Base-by-base conservation (phyloP, 257 asterid species). In the Petunia axillaris region DNA sequence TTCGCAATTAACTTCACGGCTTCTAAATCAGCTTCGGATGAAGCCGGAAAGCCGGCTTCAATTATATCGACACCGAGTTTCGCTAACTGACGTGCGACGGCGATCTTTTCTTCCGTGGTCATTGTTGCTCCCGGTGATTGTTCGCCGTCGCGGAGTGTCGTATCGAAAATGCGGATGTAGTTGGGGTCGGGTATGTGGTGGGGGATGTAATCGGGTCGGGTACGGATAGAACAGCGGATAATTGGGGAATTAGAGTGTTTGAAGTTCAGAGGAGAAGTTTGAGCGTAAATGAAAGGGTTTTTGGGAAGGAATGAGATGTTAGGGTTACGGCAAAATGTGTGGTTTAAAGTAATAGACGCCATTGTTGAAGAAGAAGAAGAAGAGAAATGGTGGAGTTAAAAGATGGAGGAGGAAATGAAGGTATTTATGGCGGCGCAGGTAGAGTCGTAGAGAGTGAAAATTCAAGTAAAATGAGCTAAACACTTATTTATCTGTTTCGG, bases 101-200 rank as follows among this genome's bases (percentile, higher is more conserved):
- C 95, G 10, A 95, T 91, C 89, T 95, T 95, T 89, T 95, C 97
- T 83, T 93, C 88, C 9, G 93, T 89, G 62, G 98, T 95, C 96
- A 95, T 94, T 68, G 98, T 95, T 80, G 99, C 99, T 8, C 98
- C 99, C 15, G 99, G 99, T 5, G 99, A 95, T 85, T 95, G 99
- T 79, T 95, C 99, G 40, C 99, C 99, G 81, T 95, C 99, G 16
- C 99, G 96, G 85, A 93, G 94, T 4, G 99, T 95, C 66, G 99
- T 95, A 82, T 95, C 99, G 79, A 93, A 95, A 5, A 95, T 86
- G 39, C 99, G 96, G 15, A 95, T 96, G 60, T 95, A 95, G 6
- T 90, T 92, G 1, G 99, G 93, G 89, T 93, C 99, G 40, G 93
- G 79, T 52, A 93, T 93, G 82, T 81, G 96, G 82, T 86, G 82